Base-by-base conservation (phyloP, 1,284 basidiomycete species). In the Athelia sp. region DNA sequence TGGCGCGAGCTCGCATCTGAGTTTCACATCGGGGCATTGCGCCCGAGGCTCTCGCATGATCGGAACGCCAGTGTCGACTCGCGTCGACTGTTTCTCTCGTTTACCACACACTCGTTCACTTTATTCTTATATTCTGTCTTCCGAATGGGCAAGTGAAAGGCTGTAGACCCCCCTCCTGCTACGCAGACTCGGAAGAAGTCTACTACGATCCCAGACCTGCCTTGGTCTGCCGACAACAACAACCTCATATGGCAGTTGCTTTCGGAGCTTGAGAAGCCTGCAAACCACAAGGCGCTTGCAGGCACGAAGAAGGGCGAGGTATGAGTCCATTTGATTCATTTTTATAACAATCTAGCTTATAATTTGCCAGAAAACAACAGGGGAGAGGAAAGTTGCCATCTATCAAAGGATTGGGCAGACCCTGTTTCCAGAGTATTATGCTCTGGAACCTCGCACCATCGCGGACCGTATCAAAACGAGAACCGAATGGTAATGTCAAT, bases 341-440 rank as follows among this genome's bases (percentile, higher is more conserved):
- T 29, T 13, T 3, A 14, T 34, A 18, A 23, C 17, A 18, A 8
- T 2, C 14, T 19, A 29, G 13, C 26, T 29, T 13, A 29, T 29
- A 13, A 6, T 29, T 29, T 29, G 6, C 26, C 13, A 56, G 51
- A 56, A 56, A 24, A 56, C 43, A 6, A 49, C 48, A 44, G 54
- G 49, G 11, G 47, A 55, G 35, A 48, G 17, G 1, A 56, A 55
- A 45, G 43, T 38, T 11, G 34, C 47, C 8, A 42, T 52, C 9
- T 48, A 44, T 31, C 48, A 51, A 2, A 44, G 46, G 14, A 49
- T 56, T 13, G 43, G 55, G 15, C 24, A 18, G 14, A 14, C 21
- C 18, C 15, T 53, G 0, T 45, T 50, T 10, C 54, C 54, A 21
- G 49, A 56, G 29, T 47, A 23, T 22, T 38, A 47, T 40, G 21